Evolutionary conservation across 129 eudicot species (phyloP), one percentile per base, ranked within the genome.

Genomic region (Tagetes erecta): DNA sequence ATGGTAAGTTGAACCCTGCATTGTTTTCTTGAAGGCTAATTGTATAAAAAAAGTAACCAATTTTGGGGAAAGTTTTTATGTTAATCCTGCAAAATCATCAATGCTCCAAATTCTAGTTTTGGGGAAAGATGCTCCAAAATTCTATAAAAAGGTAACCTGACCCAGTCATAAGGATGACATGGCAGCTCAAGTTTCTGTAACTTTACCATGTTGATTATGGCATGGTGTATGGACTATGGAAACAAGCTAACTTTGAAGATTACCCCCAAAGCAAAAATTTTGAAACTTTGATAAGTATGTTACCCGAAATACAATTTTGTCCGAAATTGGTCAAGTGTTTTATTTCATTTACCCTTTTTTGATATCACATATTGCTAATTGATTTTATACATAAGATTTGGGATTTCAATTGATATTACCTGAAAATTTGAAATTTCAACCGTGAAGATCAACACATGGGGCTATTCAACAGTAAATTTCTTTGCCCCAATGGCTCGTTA

Each of bases 401-500:
- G 38, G 33, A 58, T 33, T 30, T 58, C 3, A 60, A 12, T n/a
- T 62, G 37, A 73, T 41, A 20, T 67, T 66, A 73, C 60, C 4
- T 72, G 76, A 80, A 76, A 58, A 14, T 77, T 59, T 63, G 31
- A 62, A 56, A 37, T 39, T 37, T 59, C 55, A 56, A 72, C 8
- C 40, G 6, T 81, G 30, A 47, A 95, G 99, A 73, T 95, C 68
- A 95, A 95, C 74, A 95, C 99, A 57, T 95, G 99, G 99, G 99
- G 99, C 51, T 95, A 95, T 80, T 95, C 99, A 67, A 95, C 99
- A 71, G 87, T 95, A 72, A 95, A 95, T 79, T 95, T 95, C 86
- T 95, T 95, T 82, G 92, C 99, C 67, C 99, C 97, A 40, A 95
- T 95, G 99, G 87, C 92, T 83, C 99, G 99, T 27, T 95, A 91